Evolutionary conservation across 306 rosid species (phyloP), one percentile per base, ranked within the genome.

Genomic region (Arachis hypogaea): DNA sequence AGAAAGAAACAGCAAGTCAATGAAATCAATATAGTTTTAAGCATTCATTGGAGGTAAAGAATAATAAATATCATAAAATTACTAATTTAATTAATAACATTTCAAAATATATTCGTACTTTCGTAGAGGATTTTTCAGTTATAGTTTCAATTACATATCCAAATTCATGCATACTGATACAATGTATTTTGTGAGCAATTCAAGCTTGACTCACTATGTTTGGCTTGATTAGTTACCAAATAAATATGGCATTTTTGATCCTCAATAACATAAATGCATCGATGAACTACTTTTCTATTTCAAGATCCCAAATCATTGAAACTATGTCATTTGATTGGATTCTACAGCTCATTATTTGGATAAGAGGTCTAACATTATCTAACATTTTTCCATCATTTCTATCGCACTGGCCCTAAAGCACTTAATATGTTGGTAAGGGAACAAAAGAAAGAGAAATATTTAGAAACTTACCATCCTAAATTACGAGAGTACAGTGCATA

Each of bases 1-100:
- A 47, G 66, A 86, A 83, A 59, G 56, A 74, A 78, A 83, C 43
- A 71, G 45, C 77, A 72, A 38, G 74, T 71, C 59, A 80, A 45
- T 41, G 38, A 10, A 57, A 67, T 64, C 57, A 68, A 59, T 30
- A 72, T 40, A 70, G 62, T 68, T 64, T 59, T 36, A 42, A 74
- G 66, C 4, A 76, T n/a, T 60, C 67, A 69, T 11, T 57, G 30
- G 68, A 55, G 62, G 46, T n/a, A 57, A 75, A 33, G 29, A 47
- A 0, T 44, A 57, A 61, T 60, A 36, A 73, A 28, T 45, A 74
- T 28, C 44, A 65, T 50, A 55, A 47, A 54, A 44, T 42, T 65
- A 51, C 67, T 41, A 49, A 10, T 49, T 10, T 10, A 55, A 49
- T 66, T 38, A 18, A 68, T 56, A 56, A 66, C 55, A 45, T 50